Evolutionary conservation across 2,329 filamentous ascomycete species (phyloP), one percentile per base, ranked within the genome.

Genomic region (Cytospora chrysosperma): DNA sequence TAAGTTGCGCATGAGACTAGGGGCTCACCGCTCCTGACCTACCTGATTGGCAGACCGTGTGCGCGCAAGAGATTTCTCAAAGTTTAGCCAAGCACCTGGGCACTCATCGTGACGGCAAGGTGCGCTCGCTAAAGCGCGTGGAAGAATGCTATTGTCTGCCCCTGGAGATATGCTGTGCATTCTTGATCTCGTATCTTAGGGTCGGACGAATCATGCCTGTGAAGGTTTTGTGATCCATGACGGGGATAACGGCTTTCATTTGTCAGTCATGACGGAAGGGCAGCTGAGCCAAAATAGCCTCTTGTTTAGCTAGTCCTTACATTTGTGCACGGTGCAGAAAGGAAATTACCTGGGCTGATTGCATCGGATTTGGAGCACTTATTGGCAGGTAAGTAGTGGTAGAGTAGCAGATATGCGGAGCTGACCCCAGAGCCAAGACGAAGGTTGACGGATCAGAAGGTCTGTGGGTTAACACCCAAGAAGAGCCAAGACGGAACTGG

Each of bases 91-190:
- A 37, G n/a, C n/a, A n/a, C n/a, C n/a, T n/a, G n/a, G n/a, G n/a
- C n/a, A n/a, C n/a, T 61, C 59, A 61, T 50, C 37, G 51, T 55
- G 58, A 55, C 40, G 52, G 58, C 21, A 21, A 61, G 58, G 47
- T 53, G 58, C 50, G 24, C 32, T 61, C 32, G 50, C 32, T 54
- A 47, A 37, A 32, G 43, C 53, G 50, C 58, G 27, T 26, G 50
- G 26, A 49, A 34, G 32, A 49, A 27, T 3, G 26, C 15, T 21
- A 2, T 13, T 47, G 24, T 43, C 50, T 54, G 30, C 47, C 57
- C 32, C 28, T 60, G 58, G 34, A 50, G 21, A 40, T 9, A 40
- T 40, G 37, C 17, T 40, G 37, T n/a, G 13, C 50, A 53, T 53
- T 53, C 32, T 50, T 34, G 9, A 30, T 30, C 9, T 30, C 28